Evolutionary conservation across 495 filamentous ascomycete species (phyloP), one percentile per base, ranked within the genome.

Genomic region (Tuber aestivum): DNA sequence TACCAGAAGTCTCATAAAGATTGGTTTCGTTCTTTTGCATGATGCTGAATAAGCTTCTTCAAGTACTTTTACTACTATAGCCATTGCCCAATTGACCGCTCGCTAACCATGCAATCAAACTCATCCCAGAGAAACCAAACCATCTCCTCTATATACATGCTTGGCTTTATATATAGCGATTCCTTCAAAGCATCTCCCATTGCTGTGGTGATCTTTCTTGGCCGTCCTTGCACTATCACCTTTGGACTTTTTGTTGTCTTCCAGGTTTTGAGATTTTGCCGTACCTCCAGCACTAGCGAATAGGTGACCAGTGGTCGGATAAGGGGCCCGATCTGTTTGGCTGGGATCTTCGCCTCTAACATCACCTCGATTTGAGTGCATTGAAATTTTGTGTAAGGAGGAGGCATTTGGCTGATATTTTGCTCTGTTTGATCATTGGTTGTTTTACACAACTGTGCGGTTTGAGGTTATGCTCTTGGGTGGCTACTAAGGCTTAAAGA

Each of bases 311-410:
- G 35, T 35, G 70, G 70, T 40, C 50, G 32, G 16, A 72, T 45
- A 40, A 72, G 40, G n/a, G 41, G 70, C 35, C 70, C 70, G 23
- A 72, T 16, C 40, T 72, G 35, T 41, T 72, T 72, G 44, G 70
- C 70, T 45, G 70, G 70, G 35, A 32, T 72, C 21, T 45, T 45
- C 16, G 41, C 35, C 23, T 72, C 40, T n/a, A 72, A 8, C 44
- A 72, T 41, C 16, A 41, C 27, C 18, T 32, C 18, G 50, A 72
- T 45, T 45, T 45, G 70, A 45, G 70, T 16, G 50, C 45, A 41
- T 72, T 72, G 70, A 41, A 72, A 72, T 35, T n/a, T 20, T n/a
- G 70, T 72, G 41, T 41, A 72, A 45, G 70, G 40, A 40, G 70
- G 40, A 16, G 70, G 70, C 70, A 72, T 72, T 41, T 41, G 41